Base-by-base conservation (phyloP, 768 basidiomycete genomes). In the Tricholoma bakamatsutake region DNA sequence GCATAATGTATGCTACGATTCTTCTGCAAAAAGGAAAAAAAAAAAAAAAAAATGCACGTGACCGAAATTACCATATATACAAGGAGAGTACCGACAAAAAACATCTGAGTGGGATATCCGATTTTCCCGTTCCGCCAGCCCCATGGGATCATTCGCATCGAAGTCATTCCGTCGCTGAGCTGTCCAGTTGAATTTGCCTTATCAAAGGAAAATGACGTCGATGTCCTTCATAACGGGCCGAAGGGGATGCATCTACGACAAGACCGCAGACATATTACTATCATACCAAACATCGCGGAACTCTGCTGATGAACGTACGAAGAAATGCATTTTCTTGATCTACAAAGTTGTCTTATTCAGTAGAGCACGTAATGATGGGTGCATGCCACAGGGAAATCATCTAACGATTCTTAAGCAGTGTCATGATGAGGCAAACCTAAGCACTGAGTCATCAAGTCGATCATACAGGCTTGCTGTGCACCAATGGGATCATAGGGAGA, bases 271-370 rank as follows among this genome's bases (percentile, higher is more conserved):
- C 65, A 67, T 66, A 53, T 64, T 61, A 55, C 69, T 71, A 56
- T 59, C 64, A 57, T 70, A 69, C 35, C 55, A 66, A 8, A 50
- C 46, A 10, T 65, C 56, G 10, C 71, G 66, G 58, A 73, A 73
- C 37, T 64, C 65, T 27, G 58, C 27, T 1, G 69, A 69, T 18
- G 66, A 69, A 12, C 63, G 61, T 18, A n/a, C n/a, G n/a, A 66
- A 60, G 56, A 64, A 64, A n/a, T 61, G 62, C 47, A 67, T 40
- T 47, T 59, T 61, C 1, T 61, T 17, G 52, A 63, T 45, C 64
- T 63, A 10, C 33, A n/a, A n/a, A 6, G 5, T 11, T 17, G 17
- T 17, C 5, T 17, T 5, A 40, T 12, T 5, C 10, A 40, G n/a
- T 40, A n/a, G 28, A 31, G 1, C n/a, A n/a, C n/a, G n/a, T n/a